Percentiles rank a stretch among this genome's conserved stretches.
Evolutionary conservation across 352 stramenopile species (phyloP).

Genomic region (Phytophthora cajani): DNA sequence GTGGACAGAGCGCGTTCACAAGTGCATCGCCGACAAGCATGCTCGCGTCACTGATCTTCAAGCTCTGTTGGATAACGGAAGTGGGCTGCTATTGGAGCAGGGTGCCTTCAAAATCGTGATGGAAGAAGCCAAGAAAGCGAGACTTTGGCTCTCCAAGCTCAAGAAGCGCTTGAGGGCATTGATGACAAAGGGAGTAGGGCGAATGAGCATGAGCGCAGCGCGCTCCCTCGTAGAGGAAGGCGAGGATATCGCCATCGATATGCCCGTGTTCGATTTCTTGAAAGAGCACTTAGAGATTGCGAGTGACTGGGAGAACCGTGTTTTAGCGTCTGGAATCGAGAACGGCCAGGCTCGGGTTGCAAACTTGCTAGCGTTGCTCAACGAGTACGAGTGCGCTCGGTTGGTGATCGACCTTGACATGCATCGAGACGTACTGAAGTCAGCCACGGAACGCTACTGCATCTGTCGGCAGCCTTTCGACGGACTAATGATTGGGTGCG

Average conservation of each 20-base stretch:
- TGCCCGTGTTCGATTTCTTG: slow-evolving; percentile 76
- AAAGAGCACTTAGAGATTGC: slow-evolving; percentile 85
- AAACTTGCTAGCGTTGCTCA: slow-evolving; percentile 68
- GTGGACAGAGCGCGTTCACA: slow-evolving; percentile 66
- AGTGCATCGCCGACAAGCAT: slow-evolving; percentile 70
- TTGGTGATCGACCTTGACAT: slow-evolving; percentile 89
- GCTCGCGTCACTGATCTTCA: slow-evolving; percentile 63
- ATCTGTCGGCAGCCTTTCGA: slow-evolving; percentile 92
- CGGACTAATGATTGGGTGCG: slow-evolving; percentile 90
- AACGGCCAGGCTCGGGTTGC: slow-evolving; percentile 79
- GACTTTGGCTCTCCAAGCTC: slow-evolving; percentile 83
- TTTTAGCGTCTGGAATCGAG: slow-evolving; percentile 81
- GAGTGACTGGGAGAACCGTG: slow-evolving; percentile 80
- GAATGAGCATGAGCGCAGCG: slow-evolving; percentile 66
- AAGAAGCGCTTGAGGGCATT: slow-evolving; percentile 83
- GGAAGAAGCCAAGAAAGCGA: slow-evolving; percentile 83
- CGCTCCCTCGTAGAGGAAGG: slow-evolving; percentile 83
- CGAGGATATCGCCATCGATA: slow-evolving; percentile 76
- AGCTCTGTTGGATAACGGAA: slow-evolving; percentile 61
- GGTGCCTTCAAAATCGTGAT: slow-evolving; percentile 79
- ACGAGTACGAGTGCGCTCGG: slow-evolving; percentile 81
- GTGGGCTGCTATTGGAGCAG: slow-evolving; percentile 69
- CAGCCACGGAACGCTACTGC: slow-evolving; percentile 92
- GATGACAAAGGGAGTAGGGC: slow-evolving; percentile 71
- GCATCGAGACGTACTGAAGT: slow-evolving; percentile 90